Evolutionary conservation across 1,284 basidiomycete genomes (phyloP), one percentile per base, ranked within the genome.

Genomic region (Papiliotrema flavescens): DNA sequence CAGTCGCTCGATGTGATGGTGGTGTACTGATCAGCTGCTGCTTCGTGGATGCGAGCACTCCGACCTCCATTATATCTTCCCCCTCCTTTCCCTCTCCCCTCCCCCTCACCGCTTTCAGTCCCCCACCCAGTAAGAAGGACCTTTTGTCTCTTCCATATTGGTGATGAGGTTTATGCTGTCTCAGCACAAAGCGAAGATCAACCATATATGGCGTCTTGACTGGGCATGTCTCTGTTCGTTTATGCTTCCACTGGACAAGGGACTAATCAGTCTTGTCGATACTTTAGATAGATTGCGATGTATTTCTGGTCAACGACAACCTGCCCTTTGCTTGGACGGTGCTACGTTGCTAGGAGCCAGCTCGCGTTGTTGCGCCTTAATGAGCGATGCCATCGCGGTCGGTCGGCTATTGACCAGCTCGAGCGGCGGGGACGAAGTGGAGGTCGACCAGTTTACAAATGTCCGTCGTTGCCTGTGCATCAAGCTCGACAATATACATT

Each of bases 191-290:
- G 66, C 66, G 66, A 47, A 68, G 59, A 68, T 47, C 23, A 49
- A 63, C 48, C 36, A 36, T 44, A 54, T 23, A 28, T 22, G 41
- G 58, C 61, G 62, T 66, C 67, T 57, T 53, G 60, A 67, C 66
- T 69, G 67, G 67, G 67, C 67, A 69, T 69, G 67, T 67, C 65
- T 59, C 60, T 56, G 59, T 63, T 61, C 57, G 56, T 49, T 64
- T 53, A 47, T 41, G 41, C 37, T 59, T 67, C 67, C 56, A 69
- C 67, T 64, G 65, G 61, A 60, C 57, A 56, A 37, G 65, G 61
- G 67, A 67, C 67, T 67, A 69, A 69, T 69, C 67, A 69, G 65
- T 65, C 64, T 66, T 64, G 65, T 60, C 64, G 61, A 69, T 53
- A 69, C 53, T 37, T 58, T 14, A 59, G 28, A n/a, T 35, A 47